Evolutionary conservation across 345 rosid genomes (phyloP).

Genomic region (Luvunga scandens): DNA sequence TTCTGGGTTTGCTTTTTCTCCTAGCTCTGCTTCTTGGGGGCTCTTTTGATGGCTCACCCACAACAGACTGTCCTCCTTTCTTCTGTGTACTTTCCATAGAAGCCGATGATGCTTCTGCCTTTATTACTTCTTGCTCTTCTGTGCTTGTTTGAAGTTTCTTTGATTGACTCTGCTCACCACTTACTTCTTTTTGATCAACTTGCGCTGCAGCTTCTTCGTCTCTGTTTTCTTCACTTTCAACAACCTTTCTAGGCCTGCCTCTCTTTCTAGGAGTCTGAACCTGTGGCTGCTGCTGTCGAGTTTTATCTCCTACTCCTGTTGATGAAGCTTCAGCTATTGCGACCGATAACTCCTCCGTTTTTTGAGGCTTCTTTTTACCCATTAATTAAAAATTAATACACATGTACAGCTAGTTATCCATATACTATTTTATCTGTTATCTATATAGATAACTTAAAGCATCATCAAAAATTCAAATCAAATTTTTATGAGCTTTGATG

Average conservation of each 20-base stretch:
- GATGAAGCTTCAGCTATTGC: slow-evolving; percentile 63
- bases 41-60: slow-evolving; percentile 3
- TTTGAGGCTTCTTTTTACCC: slow-evolving; percentile 79
- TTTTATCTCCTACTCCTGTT: slow-evolving; percentile 28
- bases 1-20: slow-evolving; percentile 77
- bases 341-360: slow-evolving; percentile 66
- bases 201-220: slow-evolving; percentile 7
- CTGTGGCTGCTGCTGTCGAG: slow-evolving; percentile 25
- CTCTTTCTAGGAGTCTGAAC: slow-evolving; percentile 55
- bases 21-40: slow-evolving; percentile 55
- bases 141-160: slow-evolving; percentile 35
- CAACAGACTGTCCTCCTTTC: neutral
- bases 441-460: neutral
- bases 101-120: slow-evolving; percentile 19
- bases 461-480: slow-evolving; percentile 9
- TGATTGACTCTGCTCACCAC: slow-evolving; percentile 6
- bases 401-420: neutral
- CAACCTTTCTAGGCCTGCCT: slow-evolving; percentile 85
- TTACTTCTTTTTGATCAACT: slow-evolving; percentile 13
- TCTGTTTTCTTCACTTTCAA: slow-evolving; percentile 31
- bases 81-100: slow-evolving; percentile 22
- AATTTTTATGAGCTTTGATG: slow-evolving; percentile 1
- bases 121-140: slow-evolving; percentile 14
- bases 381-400: slow-evolving; percentile 20
- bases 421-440: neutral